Evolutionary conservation across 305 asterid genomes (phyloP).

Genomic region (Ajuga reptans): DNA sequence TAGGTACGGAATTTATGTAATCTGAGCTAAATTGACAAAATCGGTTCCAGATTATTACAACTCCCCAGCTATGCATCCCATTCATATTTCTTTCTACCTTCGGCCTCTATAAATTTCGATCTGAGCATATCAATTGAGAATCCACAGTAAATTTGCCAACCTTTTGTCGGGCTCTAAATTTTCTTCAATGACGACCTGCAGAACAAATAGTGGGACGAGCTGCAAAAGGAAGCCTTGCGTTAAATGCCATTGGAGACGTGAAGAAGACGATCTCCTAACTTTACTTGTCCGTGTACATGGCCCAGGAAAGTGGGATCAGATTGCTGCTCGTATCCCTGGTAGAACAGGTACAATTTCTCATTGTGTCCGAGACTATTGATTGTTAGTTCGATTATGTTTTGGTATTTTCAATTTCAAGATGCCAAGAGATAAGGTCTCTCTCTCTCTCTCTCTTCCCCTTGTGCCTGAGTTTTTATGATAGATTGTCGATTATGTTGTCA

Average conservation of each 20-base stretch:
- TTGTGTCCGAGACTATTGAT: background rate
- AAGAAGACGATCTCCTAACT: constrained; percentile 29
- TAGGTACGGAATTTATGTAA: constrained; percentile 20
- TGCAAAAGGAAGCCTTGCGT: background rate
- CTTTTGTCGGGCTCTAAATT: background rate
- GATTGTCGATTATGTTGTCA: background rate
- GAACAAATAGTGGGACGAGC: background rate
- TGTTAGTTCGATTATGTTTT: background rate
- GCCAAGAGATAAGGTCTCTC: background rate
- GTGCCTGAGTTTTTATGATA: background rate
- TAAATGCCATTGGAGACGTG: constrained; percentile 32
- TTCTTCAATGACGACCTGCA: constrained; percentile 22
- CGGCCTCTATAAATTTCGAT: constrained; percentile 23
- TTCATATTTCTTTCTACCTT: constrained; percentile 3
- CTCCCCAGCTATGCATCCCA: constrained; percentile 21
- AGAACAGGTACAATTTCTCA: constrained; percentile 31
- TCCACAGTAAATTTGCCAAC: constrained; percentile 11
- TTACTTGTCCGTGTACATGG: constrained; percentile 24
- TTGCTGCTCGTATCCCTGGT: constrained; percentile 30
- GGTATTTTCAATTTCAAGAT: background rate
- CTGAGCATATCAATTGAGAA: constrained; percentile 9
- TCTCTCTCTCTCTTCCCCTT: background rate
- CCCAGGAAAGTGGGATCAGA: constrained; percentile 29
- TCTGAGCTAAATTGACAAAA: constrained; percentile 27
- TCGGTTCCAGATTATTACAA: constrained; percentile 13